phyloP scores from a whole-genome alignment of 2,329 filamentous ascomycete species.

The Stagonosporopsis rhizophila region DNA sequence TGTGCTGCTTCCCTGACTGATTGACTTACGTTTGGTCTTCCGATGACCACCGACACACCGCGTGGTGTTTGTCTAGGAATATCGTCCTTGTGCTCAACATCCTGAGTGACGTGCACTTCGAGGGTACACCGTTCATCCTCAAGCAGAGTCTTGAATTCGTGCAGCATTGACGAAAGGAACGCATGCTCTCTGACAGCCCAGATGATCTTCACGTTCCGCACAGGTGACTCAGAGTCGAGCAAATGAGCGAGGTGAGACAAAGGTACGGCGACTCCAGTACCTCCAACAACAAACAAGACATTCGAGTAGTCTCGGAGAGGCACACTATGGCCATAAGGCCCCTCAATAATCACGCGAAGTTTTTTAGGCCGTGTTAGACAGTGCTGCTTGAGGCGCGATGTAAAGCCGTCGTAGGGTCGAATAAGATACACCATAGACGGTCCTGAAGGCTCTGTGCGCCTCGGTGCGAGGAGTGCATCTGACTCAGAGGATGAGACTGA shows the following conservation, averaged over 20 bases:
- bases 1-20: constrained; percentile 45
- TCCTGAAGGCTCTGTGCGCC: neutral
- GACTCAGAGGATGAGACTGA: constrained; percentile 34
- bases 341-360: constrained; percentile 56
- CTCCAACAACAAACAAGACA: constrained; percentile 47
- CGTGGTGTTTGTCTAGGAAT: constrained; percentile 24
- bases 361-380: constrained; percentile 31
- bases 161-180: constrained; percentile 35
- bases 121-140: constrained; percentile 35
- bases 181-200: constrained; percentile 46
- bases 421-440: constrained; percentile 56
- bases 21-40: constrained; percentile 50
- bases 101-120: constrained; percentile 38
- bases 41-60: constrained; percentile 37
- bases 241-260: constrained; percentile 39
- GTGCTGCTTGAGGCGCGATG: constrained; percentile 50
- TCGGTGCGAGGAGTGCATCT: constrained; percentile 37
- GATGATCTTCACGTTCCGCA: constrained; percentile 36
- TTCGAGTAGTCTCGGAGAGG: constrained; percentile 52
- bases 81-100: constrained; percentile 34
- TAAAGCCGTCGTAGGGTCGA: constrained; percentile 61
- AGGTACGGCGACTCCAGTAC: constrained; percentile 45
- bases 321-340: constrained; percentile 56
- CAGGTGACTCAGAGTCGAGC: constrained; percentile 22
- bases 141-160: constrained; percentile 31